Percentiles rank a stretch among this genome's conserved stretches.
Conservation (phyloP, 768 basidiomycete species). For the Leucogyrophana mollusca region DNA sequence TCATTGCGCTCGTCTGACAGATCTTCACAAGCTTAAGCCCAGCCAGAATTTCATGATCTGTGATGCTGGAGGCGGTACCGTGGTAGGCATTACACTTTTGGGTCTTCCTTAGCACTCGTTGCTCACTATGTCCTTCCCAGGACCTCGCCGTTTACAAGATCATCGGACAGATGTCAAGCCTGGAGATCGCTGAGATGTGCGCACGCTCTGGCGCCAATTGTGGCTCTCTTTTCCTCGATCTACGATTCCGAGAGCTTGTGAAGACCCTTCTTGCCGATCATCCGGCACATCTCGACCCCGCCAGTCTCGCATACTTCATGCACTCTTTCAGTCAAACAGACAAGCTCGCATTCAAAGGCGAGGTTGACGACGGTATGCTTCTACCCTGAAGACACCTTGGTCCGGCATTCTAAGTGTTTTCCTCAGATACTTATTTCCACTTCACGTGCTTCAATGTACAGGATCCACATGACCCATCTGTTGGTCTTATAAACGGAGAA, state of each 20-base stretch:
- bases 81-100: slow-evolving; percentile 35
- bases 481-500: slow-evolving; percentile 82
- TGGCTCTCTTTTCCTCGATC: slow-evolving; percentile 84
- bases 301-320: slow-evolving; percentile 85
- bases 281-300: slow-evolving; percentile 78
- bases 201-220: slow-evolving; percentile 86
- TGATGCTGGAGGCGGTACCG: slow-evolving; percentile 86
- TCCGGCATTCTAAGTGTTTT: slow-evolving; percentile 4
- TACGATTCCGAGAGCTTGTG: slow-evolving; percentile 82
- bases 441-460: slow-evolving; percentile 90
- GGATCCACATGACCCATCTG: slow-evolving; percentile 75
- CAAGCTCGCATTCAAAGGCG: slow-evolving; percentile 74
- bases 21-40: slow-evolving; percentile 73
- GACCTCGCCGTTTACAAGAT: slow-evolving; percentile 68
- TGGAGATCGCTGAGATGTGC: slow-evolving; percentile 92
- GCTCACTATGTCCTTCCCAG: slow-evolving; percentile 11
- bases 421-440: slow-evolving; percentile 75
- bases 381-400: slow-evolving; percentile 3
- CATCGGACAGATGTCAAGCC: slow-evolving; percentile 71
- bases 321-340: slow-evolving; percentile 88
- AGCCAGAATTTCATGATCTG: slow-evolving; percentile 91
- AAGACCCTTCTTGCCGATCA: slow-evolving; percentile 77
- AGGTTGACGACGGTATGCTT: slow-evolving; percentile 67
- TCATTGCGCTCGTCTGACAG: slow-evolving; percentile 80
- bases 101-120: slow-evolving; percentile 21